Percentiles rank a stretch among this genome's conserved stretches.
These are phyloP conservation scores for Somion occarium DNA, from an alignment of 1,284 basidiomycete genomes.

Conservation along the genomic window DNA sequence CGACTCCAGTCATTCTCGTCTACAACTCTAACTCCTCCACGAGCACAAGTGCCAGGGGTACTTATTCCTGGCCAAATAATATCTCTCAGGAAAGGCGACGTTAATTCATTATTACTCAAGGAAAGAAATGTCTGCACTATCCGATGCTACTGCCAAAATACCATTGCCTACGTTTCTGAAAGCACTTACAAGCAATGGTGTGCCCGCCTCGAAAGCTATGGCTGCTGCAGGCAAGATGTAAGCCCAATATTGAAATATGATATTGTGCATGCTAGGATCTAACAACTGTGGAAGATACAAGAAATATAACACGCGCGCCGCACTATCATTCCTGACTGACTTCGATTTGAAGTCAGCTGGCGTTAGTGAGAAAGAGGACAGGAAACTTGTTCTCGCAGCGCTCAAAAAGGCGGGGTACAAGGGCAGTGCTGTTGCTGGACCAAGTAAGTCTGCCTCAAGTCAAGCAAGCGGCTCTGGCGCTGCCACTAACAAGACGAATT, in stretches of 20 bases:
- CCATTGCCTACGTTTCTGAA: constrained; percentile 73
- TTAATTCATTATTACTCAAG: not conserved
- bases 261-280: constrained; percentile 2
- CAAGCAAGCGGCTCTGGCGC: constrained; percentile 4
- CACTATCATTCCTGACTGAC: constrained; percentile 56
- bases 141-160: constrained; percentile 36
- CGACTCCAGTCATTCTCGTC: too few relatives aligned
- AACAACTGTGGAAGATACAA: constrained; percentile 59
- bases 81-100: not conserved
- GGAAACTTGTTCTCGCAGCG: constrained; percentile 59
- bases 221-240: constrained; percentile 74
- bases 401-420: constrained; percentile 61
- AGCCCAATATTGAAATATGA: constrained; percentile 20
- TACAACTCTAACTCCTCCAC: not conserved
- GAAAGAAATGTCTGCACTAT: not conserved
- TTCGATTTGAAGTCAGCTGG: constrained; percentile 52
- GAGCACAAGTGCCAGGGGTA: not conserved
- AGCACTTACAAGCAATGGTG: constrained; percentile 55
- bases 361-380: constrained; percentile 63
- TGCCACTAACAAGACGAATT: constrained; percentile 5
- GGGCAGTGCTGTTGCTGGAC: not conserved
- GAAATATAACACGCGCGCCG: constrained; percentile 57
- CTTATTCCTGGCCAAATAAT: too few relatives aligned
- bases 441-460: constrained; percentile 13
- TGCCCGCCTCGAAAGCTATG: constrained; percentile 76